phyloP scores from a whole-genome alignment of 2,329 filamentous ascomycete species.

The Aureobasidium mangrovei region DNA sequence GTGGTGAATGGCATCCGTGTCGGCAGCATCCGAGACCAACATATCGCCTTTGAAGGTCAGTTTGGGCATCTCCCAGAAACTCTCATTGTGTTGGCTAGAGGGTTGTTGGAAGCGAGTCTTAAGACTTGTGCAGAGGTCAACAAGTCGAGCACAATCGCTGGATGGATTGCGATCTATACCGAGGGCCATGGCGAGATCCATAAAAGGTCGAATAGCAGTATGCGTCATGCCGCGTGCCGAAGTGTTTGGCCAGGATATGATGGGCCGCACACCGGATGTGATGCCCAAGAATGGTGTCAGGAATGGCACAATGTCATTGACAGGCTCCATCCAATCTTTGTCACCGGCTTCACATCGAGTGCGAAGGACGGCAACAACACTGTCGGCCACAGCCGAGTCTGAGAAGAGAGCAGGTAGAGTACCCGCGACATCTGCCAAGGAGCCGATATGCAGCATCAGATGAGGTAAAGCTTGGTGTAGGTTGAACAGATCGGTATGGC shows the following conservation, averaged over 20 bases:
- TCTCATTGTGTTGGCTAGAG: not conserved
- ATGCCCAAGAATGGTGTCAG: slow-evolving; percentile 2
- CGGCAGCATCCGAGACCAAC: not conserved
- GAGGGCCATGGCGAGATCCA: not conserved
- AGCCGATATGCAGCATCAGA: slow-evolving; percentile 1
- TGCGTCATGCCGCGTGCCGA: slow-evolving; percentile 7
- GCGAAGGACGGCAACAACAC: not conserved
- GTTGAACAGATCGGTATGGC: slow-evolving; percentile 3
- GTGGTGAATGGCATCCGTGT: not conserved
- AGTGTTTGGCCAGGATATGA: slow-evolving; percentile 8
- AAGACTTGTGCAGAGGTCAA: not conserved
- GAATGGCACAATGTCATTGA: slow-evolving; percentile 7
- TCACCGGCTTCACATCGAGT: not conserved
- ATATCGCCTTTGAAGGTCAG: slow-evolving; percentile 1
- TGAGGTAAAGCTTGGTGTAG: not conserved
- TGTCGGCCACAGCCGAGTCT: not conserved
- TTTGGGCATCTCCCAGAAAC: not conserved
- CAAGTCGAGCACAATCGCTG: not conserved
- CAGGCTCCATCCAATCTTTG: slow-evolving; percentile 10
- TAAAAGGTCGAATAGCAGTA: slow-evolving; percentile 1
- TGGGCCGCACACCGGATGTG: not conserved
- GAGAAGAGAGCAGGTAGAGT: slow-evolving; percentile 8
- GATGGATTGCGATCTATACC: not conserved
- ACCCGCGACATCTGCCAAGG: not conserved
- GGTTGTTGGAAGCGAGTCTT: not conserved